phyloP scores from a whole-genome alignment of 805 yeast genomes.

The Cyberlindnera xylosilytica region DNA sequence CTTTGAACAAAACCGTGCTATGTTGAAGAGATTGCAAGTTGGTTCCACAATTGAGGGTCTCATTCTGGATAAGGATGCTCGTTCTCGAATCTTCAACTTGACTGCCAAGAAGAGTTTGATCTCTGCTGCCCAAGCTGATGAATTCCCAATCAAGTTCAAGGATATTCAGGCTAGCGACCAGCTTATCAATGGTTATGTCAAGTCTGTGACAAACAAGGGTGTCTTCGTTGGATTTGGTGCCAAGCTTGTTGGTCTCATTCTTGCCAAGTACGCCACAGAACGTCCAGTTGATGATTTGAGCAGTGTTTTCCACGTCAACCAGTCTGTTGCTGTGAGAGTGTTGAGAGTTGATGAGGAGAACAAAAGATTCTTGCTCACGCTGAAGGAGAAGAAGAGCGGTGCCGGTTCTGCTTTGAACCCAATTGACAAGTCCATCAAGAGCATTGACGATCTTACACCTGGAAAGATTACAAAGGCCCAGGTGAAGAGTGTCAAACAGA shows the following conservation, averaged over 20 bases:
- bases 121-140: constrained; percentile 50
- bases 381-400: constrained; percentile 38
- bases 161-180: constrained; percentile 52
- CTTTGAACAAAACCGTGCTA: constrained; percentile 66
- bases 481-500: constrained; percentile 60
- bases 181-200: constrained; percentile 68
- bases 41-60: constrained; percentile 61
- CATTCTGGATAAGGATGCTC: constrained; percentile 63
- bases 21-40: constrained; percentile 56
- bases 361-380: constrained; percentile 65
- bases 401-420: constrained; percentile 46
- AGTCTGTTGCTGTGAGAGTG: constrained; percentile 69
- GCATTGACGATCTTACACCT: constrained; percentile 48
- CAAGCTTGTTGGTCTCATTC: constrained; percentile 76
- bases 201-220: constrained; percentile 75
- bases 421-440: constrained; percentile 50
- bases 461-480: constrained; percentile 62
- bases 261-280: constrained; percentile 66
- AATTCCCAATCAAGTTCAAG: constrained; percentile 55
- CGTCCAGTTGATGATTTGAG: constrained; percentile 51
- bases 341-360: constrained; percentile 65
- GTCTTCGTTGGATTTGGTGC: constrained; percentile 81
- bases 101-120: constrained; percentile 66
- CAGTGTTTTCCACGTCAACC: constrained; percentile 55
- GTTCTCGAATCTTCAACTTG: constrained; percentile 57